phyloP scores from a whole-genome alignment of 352 stramenopile species.

The Achlya hypogyna region DNA sequence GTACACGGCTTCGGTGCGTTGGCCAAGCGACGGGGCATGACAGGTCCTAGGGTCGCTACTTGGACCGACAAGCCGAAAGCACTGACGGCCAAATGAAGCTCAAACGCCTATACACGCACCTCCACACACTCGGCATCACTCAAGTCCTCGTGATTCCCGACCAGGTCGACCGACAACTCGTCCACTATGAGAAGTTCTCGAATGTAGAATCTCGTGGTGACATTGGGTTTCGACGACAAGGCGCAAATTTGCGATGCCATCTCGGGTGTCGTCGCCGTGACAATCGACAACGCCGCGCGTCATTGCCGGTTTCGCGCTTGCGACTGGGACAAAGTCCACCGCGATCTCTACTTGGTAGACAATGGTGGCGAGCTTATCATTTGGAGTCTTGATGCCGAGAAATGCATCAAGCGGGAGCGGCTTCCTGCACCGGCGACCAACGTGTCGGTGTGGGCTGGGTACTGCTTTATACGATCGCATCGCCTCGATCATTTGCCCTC shows the following conservation, averaged over 20 bases:
- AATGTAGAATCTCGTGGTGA: conserved; percentile 41
- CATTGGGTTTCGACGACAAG: conserved; percentile 65
- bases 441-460: neutral
- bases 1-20: conserved; percentile 30
- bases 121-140: conserved; percentile 52
- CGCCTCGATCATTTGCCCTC: neutral
- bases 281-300: conserved; percentile 35
- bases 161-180: conserved; percentile 24
- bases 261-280: conserved; percentile 41
- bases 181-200: neutral
- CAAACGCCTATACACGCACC: conserved; percentile 49
- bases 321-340: conserved; percentile 39
- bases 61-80: neutral
- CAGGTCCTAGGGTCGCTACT: neutral
- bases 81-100: conserved; percentile 41
- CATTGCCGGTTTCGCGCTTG: conserved; percentile 47
- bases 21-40: neutral
- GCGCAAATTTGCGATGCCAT: conserved; percentile 60
- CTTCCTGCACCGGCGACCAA: conserved; percentile 15
- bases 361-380: conserved; percentile 38
- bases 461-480: neutral
- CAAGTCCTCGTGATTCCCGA: conserved; percentile 44
- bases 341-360: conserved; percentile 45
- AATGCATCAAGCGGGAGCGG: conserved; percentile 33
- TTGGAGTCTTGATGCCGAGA: conserved; percentile 64